Conservation (phyloP, 2,329 filamentous ascomycete genomes). For the Stenocarpella maydis region DNA sequence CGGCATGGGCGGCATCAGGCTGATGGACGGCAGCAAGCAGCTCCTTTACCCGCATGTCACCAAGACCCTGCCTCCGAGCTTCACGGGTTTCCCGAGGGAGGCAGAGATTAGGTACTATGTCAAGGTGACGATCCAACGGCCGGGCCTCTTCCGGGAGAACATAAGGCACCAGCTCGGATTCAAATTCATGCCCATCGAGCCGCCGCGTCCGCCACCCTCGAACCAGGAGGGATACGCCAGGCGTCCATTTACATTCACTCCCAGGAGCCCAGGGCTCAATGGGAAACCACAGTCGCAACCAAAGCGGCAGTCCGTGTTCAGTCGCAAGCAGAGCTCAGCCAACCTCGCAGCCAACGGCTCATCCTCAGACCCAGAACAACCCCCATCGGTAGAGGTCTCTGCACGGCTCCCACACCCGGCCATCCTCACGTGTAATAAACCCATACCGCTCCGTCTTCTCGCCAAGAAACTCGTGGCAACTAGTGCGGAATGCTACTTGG, state of each 20-base stretch:
- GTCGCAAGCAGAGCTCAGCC: conserved; percentile 30
- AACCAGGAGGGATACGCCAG: conserved; percentile 86
- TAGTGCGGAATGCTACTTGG: conserved; percentile 75
- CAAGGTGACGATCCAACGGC: conserved; percentile 93
- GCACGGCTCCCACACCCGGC: conserved; percentile 86
- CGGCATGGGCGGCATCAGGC: conserved; percentile 61
- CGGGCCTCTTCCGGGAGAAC: conserved; percentile 90
- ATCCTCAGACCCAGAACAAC: conserved; percentile 43
- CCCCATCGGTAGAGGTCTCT: conserved; percentile 77
- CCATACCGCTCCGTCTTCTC: conserved; percentile 81
- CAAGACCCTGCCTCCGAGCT: conserved; percentile 85
- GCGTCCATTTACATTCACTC: conserved; percentile 68
- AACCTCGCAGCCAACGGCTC: conserved; percentile 16
- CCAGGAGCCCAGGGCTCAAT: conserved; percentile 46
- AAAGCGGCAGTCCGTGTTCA: conserved; percentile 56
- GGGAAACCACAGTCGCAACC: conserved; percentile 29
- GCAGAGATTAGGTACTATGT: conserved; percentile 94
- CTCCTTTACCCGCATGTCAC: conserved; percentile 76
- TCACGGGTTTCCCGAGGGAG: conserved; percentile 85
- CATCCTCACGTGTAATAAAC: conserved; percentile 88
- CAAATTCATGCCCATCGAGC: conserved; percentile 93
- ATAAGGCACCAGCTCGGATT: conserved; percentile 74
- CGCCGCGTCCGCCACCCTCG: conserved; percentile 72
- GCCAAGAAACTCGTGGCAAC: conserved; percentile 78
- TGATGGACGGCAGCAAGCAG: conserved; percentile 71